Base-by-base conservation (phyloP, 768 basidiomycete species). In the Clathrus columnatus region DNA sequence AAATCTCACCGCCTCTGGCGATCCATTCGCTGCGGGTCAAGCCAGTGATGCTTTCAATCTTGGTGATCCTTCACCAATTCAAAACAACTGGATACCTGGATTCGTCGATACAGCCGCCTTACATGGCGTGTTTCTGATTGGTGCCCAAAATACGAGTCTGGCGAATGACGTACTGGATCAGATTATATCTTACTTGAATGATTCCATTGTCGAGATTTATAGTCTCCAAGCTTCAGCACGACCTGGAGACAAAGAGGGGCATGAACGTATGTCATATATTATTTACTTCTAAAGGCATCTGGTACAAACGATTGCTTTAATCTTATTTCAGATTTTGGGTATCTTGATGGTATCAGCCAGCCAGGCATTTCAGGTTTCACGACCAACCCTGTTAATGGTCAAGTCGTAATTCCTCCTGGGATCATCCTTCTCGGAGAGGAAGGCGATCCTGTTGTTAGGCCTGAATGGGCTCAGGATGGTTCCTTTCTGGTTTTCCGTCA, bases 101-200 rank as follows among this genome's bases (percentile, higher is more conserved):
- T 81, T 82, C 65, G 61, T 56, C 27, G 71, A 60, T 56, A 73
- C 60, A 59, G 65, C 50, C 60, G 70, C 57, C 10, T 72, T 81
- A 32, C 72, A 83, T 58, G 78, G 77, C 11, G 64, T 80, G 17
- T 70, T 81, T 54, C 61, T 81, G 36, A 66, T 82, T 48, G 72
- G 79, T 24, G 77, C 75, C 2, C 76, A 79, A 43, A 66, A 67
- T 43, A 70, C 70, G 42, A 60, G 54, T 16, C 71, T 70, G 0
- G 65, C 75, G 42, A 58, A 73, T 23, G 56, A 47, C 16, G 50
- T 43, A 7, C 47, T 59, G 14, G 48, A 48, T 24, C 20, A 56
- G 23, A 49, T 64, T 42, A 70, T 70, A n/a, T 57, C 54, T 48
- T 63, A 71, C n/a, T 74, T 79, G 48, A 71, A 68, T 11, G 54